Evolutionary conservation across 768 basidiomycete genomes (phyloP).

Genomic region (Calocybe gangraenosa): DNA sequence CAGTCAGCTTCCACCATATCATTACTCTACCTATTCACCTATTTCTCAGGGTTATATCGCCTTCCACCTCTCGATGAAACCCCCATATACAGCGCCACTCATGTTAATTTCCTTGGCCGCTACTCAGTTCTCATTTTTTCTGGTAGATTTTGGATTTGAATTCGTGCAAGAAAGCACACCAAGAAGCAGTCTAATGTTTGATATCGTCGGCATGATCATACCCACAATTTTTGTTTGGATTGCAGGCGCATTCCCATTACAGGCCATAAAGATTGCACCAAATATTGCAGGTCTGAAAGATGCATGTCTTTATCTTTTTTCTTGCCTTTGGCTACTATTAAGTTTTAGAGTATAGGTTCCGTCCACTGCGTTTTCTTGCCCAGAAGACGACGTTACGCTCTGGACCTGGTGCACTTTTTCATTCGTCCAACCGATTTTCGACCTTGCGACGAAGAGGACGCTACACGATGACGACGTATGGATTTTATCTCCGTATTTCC

Average conservation of each 20-base stretch:
- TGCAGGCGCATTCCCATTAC: conserved; percentile 55
- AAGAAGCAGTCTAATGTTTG: conserved; percentile 17
- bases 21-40: neutral
- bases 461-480: conserved; percentile 53
- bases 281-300: conserved; percentile 48
- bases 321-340: conserved; percentile 2
- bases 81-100: conserved; percentile 51
- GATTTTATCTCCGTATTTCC: conserved; percentile 63
- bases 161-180: conserved; percentile 14
- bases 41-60: conserved; percentile 39
- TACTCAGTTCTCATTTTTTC: conserved; percentile 29
- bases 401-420: conserved; percentile 66
- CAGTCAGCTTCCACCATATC: neutral
- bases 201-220: conserved; percentile 27
- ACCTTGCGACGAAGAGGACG: conserved; percentile 46
- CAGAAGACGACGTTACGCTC: conserved; percentile 60
- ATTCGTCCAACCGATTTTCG: conserved; percentile 60
- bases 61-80: conserved; percentile 32
- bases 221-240: conserved; percentile 40
- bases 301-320: conserved; percentile 29
- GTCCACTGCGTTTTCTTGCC: conserved; percentile 45
- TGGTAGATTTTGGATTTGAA: conserved; percentile 32
- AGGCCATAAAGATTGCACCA: conserved; percentile 35
- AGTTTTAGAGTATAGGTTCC: conserved; percentile 38
- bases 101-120: conserved; percentile 39